These are phyloP conservation scores for Thermothelomyces thermophilus DNA, from an alignment of 2,329 filamentous ascomycete genomes.

Conservation along the genomic window DNA sequence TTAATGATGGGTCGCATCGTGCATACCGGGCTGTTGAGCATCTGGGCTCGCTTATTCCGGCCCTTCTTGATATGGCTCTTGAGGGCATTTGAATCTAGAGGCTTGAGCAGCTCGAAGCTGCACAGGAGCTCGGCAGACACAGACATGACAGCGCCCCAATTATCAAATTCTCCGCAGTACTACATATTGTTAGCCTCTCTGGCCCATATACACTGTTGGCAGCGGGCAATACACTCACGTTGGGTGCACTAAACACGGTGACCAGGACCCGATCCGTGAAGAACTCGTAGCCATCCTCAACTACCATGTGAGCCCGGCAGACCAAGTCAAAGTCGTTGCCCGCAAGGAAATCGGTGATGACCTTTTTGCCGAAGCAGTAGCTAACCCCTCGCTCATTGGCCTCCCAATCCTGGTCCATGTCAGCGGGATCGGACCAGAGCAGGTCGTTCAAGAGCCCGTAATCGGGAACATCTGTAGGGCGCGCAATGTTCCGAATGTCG, in stretches of 20 bases:
- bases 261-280: constrained; percentile 93
- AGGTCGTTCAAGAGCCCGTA: constrained; percentile 93
- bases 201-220: neutral
- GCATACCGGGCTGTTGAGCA: constrained; percentile 93
- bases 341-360: constrained; percentile 92
- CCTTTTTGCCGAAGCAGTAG: constrained; percentile 97
- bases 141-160: constrained; percentile 98
- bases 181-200: constrained; percentile 35
- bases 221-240: constrained; percentile 58
- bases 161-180: constrained; percentile 99
- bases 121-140: constrained; percentile 89
- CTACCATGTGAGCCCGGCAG: constrained; percentile 97
- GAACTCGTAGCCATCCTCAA: constrained; percentile 98
- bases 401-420: constrained; percentile 98
- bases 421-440: constrained; percentile 93
- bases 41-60: constrained; percentile 85
- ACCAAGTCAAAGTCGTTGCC: constrained; percentile 96
- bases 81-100: constrained; percentile 86
- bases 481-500: constrained; percentile 90
- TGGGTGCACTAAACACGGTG: constrained; percentile 95
- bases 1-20: neutral
- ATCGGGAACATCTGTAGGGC: constrained; percentile 94
- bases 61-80: constrained; percentile 99
- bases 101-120: constrained; percentile 95
- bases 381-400: constrained; percentile 94